Evolutionary conservation across 1,284 basidiomycete genomes (phyloP).

Genomic region (Neotropicomus parvogracilis): DNA sequence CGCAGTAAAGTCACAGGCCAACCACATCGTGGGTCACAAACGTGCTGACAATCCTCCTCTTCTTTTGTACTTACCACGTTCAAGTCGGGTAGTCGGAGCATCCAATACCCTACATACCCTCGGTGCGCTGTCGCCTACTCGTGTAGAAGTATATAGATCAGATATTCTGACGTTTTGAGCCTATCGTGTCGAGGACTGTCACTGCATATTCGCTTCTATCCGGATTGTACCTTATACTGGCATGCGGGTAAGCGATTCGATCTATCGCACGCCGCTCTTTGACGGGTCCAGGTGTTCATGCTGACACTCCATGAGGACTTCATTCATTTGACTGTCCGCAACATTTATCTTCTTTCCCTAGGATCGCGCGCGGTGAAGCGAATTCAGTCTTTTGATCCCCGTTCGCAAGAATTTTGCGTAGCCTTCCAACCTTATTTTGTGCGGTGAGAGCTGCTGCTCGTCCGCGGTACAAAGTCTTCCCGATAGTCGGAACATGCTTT

Average conservation of each 20-base stretch:
- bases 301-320: slow-evolving; percentile 2
- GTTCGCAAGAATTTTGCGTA: not conserved
- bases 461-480: slow-evolving; percentile 1
- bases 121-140: not conserved
- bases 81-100: not conserved
- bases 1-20: no score
- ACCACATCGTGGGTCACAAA: not conserved
- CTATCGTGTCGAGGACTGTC: not conserved
- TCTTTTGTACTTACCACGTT: no score
- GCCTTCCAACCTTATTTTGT: not conserved
- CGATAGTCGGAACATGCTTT: not conserved
- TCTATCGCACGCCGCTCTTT: not conserved
- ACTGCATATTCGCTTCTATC: not conserved
- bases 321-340: slow-evolving; percentile 10
- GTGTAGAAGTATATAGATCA: not conserved
- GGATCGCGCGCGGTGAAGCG: slow-evolving; percentile 5
- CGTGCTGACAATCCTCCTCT: not conserved
- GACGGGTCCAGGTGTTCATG: not conserved
- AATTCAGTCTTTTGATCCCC: slow-evolving; percentile 1
- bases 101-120: not conserved
- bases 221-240: not conserved
- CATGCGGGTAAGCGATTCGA: not conserved
- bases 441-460: not conserved
- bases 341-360: not conserved
- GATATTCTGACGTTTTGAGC: not conserved